Percentiles rank a stretch among this genome's conserved stretches.
These are phyloP conservation scores for Leucosporidium creatinivorum DNA, from an alignment of 768 basidiomycete species.

Conservation along the genomic window DNA sequence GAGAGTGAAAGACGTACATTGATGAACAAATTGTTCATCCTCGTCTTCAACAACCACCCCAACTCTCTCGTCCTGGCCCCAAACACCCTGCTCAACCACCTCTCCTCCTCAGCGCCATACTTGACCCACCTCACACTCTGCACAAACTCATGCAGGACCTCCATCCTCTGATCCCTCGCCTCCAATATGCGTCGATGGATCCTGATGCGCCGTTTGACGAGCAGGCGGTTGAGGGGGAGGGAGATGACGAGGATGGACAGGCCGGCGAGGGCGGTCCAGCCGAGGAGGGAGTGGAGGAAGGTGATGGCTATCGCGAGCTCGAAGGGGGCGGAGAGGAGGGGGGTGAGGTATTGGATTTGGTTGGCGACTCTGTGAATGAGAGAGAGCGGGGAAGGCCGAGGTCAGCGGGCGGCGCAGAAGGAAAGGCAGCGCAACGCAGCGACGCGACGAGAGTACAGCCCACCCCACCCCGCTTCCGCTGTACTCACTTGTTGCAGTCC, in stretches of 20 bases:
- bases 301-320: background rate
- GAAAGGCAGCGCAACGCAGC: no score
- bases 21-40: conserved; percentile 21
- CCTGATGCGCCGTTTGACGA: no score
- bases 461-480: no score
- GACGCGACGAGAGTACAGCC: no score
- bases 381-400: background rate
- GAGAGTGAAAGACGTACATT: background rate
- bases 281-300: conserved; percentile 17
- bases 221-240: background rate
- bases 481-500: background rate
- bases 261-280: conserved; percentile 24
- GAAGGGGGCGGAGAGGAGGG: background rate
- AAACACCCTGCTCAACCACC: conserved; percentile 15
- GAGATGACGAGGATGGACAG: conserved; percentile 9
- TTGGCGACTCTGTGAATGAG: conserved; percentile 8
- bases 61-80: conserved; percentile 18
- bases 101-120: conserved; percentile 12
- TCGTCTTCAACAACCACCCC: conserved; percentile 4
- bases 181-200: conserved; percentile 36
- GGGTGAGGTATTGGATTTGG: background rate
- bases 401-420: no score
- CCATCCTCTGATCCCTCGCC: conserved; percentile 42
- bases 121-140: conserved; percentile 13
- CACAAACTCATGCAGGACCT: conserved; percentile 43